A percentile compares a stretch with the other conserved stretches of the same genome.
These are phyloP conservation scores for Penicillium ucsense DNA, from an alignment of 495 filamentous ascomycete genomes.

Conservation along the genomic window DNA sequence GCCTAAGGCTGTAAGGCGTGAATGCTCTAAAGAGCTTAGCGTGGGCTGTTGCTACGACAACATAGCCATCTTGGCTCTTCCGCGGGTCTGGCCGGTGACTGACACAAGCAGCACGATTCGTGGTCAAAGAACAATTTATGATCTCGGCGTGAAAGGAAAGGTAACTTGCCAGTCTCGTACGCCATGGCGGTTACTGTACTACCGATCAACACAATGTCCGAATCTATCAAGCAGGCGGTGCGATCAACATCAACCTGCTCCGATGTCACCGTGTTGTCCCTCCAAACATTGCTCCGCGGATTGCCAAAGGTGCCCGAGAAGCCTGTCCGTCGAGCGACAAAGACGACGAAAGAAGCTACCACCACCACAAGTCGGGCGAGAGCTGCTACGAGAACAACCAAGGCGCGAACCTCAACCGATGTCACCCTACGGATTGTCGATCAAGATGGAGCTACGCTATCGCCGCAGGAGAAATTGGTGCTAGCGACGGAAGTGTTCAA, in stretches of 20 bases:
- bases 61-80: conserved; percentile 10
- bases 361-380: conserved; percentile 23
- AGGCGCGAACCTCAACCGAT: conserved; percentile 23
- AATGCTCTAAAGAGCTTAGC: conserved; percentile 13
- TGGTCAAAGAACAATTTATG: conserved; percentile 6
- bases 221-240: conserved; percentile 40
- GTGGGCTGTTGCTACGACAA: conserved; percentile 34
- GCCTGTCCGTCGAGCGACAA: conserved; percentile 14
- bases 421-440: conserved; percentile 21
- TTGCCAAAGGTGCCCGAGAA: conserved; percentile 20
- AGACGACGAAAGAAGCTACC: conserved; percentile 12
- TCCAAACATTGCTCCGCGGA: conserved; percentile 36
- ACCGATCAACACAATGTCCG: conserved; percentile 24
- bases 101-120: conserved; percentile 11
- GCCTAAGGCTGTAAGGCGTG: conserved; percentile 16
- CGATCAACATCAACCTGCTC: conserved; percentile 41
- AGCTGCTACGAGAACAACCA: conserved; percentile 18
- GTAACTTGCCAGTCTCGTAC: neutral
- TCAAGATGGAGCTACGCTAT: conserved; percentile 32
- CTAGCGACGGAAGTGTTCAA: conserved; percentile 81
- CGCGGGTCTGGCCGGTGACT: conserved; percentile 14
- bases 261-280: conserved; percentile 33
- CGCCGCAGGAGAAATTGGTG: conserved; percentile 51
- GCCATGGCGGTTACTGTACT: conserved; percentile 33
- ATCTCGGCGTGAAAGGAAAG: conserved; percentile 1